phyloP scores from a whole-genome alignment of 148 eudicot genomes.

The Simmondsia chinensis region DNA sequence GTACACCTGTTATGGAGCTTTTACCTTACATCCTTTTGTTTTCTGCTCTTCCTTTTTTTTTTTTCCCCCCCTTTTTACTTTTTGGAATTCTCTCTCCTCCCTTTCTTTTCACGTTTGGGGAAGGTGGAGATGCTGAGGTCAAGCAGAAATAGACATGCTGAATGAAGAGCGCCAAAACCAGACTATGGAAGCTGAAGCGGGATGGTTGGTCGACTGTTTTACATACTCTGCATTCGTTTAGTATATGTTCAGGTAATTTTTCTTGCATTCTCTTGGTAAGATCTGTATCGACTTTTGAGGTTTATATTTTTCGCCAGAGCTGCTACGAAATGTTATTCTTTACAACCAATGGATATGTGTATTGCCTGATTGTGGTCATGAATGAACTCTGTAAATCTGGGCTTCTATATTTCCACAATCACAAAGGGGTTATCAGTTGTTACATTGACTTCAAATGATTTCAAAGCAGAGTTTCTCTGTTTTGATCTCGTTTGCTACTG shows the following conservation, averaged over 20 bases:
- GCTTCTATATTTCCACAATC: too few species aligned
- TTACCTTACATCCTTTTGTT: conserved; percentile 11
- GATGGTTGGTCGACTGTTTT: conserved; percentile 16
- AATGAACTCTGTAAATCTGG: too few species aligned
- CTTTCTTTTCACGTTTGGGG: conserved; percentile 15
- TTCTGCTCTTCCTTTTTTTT: conserved; percentile 1
- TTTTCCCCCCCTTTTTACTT: neutral
- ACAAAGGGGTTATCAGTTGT: too few species aligned
- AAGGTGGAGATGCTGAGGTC: conserved; percentile 28
- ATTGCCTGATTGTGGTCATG: too few species aligned
- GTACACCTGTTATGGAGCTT: conserved; percentile 4
- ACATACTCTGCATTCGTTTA: conserved; percentile 9
- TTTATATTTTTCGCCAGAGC: too few species aligned
- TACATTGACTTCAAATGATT: too few species aligned
- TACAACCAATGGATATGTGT: neutral
- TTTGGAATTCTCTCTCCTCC: conserved; percentile 4
- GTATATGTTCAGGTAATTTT: conserved; percentile 37
- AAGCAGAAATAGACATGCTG: conserved; percentile 30
- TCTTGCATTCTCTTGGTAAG: conserved; percentile 6
- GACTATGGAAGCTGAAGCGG: conserved; percentile 15
- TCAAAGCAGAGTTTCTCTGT: too few species aligned
- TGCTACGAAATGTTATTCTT: neutral
- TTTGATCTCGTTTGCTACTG: too few species aligned
- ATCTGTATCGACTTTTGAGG: neutral
- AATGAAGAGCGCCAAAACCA: conserved; percentile 26